phyloP scores from a whole-genome alignment of 2,329 filamentous ascomycete species.

The Biscogniauxia sp. region DNA sequence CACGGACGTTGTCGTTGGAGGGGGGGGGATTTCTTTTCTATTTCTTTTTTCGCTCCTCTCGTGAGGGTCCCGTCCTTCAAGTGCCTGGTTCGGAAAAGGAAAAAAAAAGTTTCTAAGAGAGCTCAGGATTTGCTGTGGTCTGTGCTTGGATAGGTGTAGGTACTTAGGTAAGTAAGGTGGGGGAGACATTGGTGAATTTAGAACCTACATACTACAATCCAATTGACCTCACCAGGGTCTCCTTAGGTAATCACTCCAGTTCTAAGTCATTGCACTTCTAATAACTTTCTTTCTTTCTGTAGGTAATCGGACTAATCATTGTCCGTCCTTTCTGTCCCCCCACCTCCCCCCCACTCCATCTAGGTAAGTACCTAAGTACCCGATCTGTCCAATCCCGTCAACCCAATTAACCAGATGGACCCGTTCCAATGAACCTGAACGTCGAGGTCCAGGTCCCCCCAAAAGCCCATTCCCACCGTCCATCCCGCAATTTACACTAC shows the following conservation, averaged over 20 bases:
- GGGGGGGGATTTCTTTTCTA: no score
- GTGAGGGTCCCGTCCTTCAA: constrained; percentile 14
- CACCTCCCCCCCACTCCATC: no score
- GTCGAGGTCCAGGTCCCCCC: not conserved
- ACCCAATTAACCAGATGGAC: constrained; percentile 4
- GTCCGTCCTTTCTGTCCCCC: no score
- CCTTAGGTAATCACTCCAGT: no score
- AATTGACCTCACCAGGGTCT: no score
- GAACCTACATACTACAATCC: no score
- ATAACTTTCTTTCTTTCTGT: no score
- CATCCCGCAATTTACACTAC: constrained; percentile 23
- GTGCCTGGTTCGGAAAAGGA: constrained; percentile 29
- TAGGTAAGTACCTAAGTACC: constrained; percentile 10
- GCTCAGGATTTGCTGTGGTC: constrained; percentile 1
- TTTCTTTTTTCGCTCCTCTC: constrained; percentile 13
- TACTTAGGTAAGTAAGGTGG: constrained; percentile 8
- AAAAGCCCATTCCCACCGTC: not conserved
- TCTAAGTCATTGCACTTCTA: no score
- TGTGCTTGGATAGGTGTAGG: not conserved
- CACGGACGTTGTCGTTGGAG: constrained; percentile 20
- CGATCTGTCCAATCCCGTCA: constrained; percentile 9
- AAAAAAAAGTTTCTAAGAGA: constrained; percentile 25
- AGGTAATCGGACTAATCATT: constrained; percentile 20
- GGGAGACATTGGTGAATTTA: no score
- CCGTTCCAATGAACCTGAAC: constrained; percentile 7